A percentile compares a stretch with the other conserved stretches of the same genome.
Conservation (phyloP, 2,329 filamentous ascomycete genomes). For the Akanthomyces uredinophilus region DNA sequence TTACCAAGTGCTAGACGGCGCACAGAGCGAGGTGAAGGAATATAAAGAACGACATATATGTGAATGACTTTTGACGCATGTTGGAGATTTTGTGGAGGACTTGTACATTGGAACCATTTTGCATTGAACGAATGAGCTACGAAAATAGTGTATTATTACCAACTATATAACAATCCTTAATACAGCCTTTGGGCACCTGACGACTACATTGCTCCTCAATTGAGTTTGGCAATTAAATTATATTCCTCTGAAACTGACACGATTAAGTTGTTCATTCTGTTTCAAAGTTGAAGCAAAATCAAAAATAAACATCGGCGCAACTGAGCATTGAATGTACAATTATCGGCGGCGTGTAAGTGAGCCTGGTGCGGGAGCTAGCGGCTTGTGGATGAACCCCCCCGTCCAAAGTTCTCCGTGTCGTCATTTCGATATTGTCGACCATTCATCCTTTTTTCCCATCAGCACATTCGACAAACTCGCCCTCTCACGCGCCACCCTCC, state of each 20-base stretch:
- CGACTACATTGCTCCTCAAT: neutral
- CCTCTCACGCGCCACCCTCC: neutral
- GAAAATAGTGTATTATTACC: conserved; percentile 8
- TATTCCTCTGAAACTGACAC: no score
- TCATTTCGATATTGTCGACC: neutral
- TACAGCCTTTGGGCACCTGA: conserved; percentile 1
- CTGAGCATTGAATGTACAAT: neutral
- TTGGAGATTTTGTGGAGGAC: neutral
- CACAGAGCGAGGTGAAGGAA: neutral
- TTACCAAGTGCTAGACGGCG: conserved; percentile 29
- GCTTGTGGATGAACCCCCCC: conserved; percentile 4
- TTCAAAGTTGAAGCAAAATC: neutral
- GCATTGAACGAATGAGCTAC: conserved; percentile 5
- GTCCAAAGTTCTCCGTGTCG: conserved; percentile 7
- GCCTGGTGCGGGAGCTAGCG: neutral
- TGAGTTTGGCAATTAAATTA: neutral
- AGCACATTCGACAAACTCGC: neutral
- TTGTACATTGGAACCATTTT: neutral
- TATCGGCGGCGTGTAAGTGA: neutral
- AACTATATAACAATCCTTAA: conserved; percentile 15
- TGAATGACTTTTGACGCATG: neutral
- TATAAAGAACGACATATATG: conserved; percentile 9
- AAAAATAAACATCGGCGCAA: neutral
- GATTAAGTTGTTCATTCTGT: no score
- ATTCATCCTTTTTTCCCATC: neutral